phyloP scores from a whole-genome alignment of 169 alveolate genomes.

The Babesia ovata region DNA sequence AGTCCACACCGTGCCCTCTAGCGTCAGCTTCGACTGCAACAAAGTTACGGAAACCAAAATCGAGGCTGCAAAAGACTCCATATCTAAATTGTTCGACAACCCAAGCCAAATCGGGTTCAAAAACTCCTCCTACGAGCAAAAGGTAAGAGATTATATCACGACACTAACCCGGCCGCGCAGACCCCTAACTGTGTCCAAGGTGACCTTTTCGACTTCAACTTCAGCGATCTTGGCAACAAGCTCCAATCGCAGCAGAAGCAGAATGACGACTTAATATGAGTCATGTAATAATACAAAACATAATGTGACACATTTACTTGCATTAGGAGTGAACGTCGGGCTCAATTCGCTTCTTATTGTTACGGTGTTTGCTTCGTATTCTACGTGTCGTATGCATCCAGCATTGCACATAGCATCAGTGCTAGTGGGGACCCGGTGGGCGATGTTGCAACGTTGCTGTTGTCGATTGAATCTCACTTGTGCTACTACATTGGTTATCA shows the following conservation, averaged over 20 bases:
- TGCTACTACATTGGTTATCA: too few relatives aligned
- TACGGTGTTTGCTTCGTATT: neutral
- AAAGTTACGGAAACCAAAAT: conserved; percentile 69
- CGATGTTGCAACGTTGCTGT: too few relatives aligned
- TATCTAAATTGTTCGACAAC: conserved; percentile 74
- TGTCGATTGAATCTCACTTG: too few relatives aligned
- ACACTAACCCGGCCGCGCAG: neutral
- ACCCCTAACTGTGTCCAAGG: conserved; percentile 53
- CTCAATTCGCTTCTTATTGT: neutral
- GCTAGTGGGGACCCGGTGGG: too few relatives aligned
- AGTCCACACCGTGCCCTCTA: conserved; percentile 5
- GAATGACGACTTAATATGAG: conserved; percentile 17
- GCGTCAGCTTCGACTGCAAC: neutral
- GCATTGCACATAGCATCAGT: too few relatives aligned
- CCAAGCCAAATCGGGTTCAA: conserved; percentile 69
- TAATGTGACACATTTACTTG: neutral
- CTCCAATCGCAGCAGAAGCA: conserved; percentile 21
- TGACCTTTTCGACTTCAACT: conserved; percentile 47
- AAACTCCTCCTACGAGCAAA: conserved; percentile 46
- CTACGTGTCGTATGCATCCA: too few relatives aligned
- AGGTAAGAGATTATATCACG: conserved; percentile 4
- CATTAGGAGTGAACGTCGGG: neutral
- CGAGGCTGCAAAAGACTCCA: conserved; percentile 78
- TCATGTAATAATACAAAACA: neutral
- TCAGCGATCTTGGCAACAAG: conserved; percentile 23